phyloP scores from a whole-genome alignment of 345 rosid species.

The Microcos paniculata region DNA sequence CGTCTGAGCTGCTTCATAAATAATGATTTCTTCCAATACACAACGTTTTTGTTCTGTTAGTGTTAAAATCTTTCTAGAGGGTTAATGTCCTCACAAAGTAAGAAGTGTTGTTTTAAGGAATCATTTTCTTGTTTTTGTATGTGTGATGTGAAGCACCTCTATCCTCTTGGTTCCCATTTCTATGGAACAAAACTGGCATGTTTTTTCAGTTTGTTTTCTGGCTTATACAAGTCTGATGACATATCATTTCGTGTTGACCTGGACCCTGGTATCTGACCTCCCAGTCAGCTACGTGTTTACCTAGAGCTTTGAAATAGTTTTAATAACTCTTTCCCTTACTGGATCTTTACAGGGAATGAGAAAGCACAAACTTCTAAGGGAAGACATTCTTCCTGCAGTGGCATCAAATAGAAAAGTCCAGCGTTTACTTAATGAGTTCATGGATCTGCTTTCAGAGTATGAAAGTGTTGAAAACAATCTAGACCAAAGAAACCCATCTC shows the following conservation, averaged over 20 bases:
- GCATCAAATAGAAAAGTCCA: slow-evolving; percentile 97
- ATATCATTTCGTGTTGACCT: background rate
- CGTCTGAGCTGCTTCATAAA: background rate
- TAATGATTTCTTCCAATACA: background rate
- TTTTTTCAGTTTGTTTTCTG: background rate
- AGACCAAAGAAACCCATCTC: slow-evolving; percentile 25
- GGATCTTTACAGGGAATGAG: slow-evolving; percentile 69
- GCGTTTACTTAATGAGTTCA: slow-evolving; percentile 87
- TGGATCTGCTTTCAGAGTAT: slow-evolving; percentile 92
- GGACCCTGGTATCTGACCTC: background rate
- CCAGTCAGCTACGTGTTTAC: background rate
- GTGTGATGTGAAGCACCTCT: background rate
- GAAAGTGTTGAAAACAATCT: slow-evolving; percentile 39
- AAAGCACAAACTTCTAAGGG: slow-evolving; percentile 84
- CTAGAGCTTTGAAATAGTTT: background rate
- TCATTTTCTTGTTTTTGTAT: background rate
- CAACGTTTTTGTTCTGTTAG: background rate
- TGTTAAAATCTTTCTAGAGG: background rate
- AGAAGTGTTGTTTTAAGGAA: background rate
- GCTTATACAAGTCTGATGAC: background rate
- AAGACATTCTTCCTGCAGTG: slow-evolving; percentile 95
- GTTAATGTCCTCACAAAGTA: background rate
- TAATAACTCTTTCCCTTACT: background rate
- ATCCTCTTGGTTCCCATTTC: background rate
- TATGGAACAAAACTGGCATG: background rate